Conservation (phyloP, 2,329 filamentous ascomycete genomes). For the Cadophora malorum region DNA sequence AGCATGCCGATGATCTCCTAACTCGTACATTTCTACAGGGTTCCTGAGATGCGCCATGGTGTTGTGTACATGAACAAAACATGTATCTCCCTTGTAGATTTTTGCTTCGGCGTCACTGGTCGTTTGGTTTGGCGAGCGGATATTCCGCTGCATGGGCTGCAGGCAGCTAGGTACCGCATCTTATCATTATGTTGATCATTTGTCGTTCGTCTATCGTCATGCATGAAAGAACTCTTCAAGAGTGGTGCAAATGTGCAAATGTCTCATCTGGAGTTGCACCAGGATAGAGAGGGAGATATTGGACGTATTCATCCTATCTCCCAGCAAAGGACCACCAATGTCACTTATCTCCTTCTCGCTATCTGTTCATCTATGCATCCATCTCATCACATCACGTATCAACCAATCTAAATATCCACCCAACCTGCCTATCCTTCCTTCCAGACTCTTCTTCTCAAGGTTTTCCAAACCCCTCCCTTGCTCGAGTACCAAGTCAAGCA, state of each 20-base stretch:
- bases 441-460: slow-evolving; percentile 10
- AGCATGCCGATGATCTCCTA: background rate
- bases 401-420: too few species aligned
- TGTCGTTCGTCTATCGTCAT: background rate
- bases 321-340: background rate
- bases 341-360: background rate
- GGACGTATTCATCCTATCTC: slow-evolving; percentile 9
- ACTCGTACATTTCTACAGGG: background rate
- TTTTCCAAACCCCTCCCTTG: background rate
- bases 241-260: background rate
- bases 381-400: background rate
- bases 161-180: slow-evolving; percentile 6
- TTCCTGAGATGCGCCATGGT: background rate
- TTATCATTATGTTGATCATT: background rate
- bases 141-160: slow-evolving; percentile 2
- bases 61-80: slow-evolving; percentile 8
- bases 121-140: background rate
- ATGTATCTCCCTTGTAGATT: background rate
- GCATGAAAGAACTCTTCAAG: background rate
- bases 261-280: background rate
- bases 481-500: background rate
- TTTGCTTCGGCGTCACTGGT: too few species aligned
- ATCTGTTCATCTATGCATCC: background rate
- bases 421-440: background rate
- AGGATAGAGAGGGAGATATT: background rate